Base-by-base conservation (phyloP, 441 rosid species). In the Iberis amara region DNA sequence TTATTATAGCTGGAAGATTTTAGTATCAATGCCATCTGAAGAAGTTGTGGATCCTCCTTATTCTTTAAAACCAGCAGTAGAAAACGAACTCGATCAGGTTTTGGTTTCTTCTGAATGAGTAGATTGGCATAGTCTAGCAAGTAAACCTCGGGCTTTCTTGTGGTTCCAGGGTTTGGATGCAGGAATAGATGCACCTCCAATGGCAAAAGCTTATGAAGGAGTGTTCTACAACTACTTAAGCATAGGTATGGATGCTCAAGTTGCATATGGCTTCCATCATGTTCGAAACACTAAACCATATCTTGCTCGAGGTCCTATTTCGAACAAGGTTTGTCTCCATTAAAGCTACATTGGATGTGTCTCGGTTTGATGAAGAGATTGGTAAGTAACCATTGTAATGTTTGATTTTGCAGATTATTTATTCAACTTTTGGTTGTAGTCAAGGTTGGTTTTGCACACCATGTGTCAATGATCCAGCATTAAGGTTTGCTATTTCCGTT, bases 371-470 rank as follows among this genome's bases (percentile, higher is more conserved):
- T 18, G 21, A 18, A 18, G 12, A 11, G 14, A 44, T n/a, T 38
- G 12, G 8, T 4, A 62, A 18, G 8, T 4, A 62, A 39, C 55
- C 28, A 38, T 38, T 0, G 13, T 37, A 40, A 32, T 31, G 8
- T 31, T 31, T 7, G 8, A 35, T 11, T 44, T 65, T 74, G 58
- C 85, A 92, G 98, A 64, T 92, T 57, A 89, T 92, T 61, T 92
- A 89, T 76, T 92, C 99, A 10, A 65, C 95, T 60, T 92, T 84
- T 68, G 71, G 73, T 59, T 92, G 99, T 80, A 70, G 74, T 69
- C 99, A 92, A 59, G 97, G 97, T 67, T 89, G 96, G 97, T 92
- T 92, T 70, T 78, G 88, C 64, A 84, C 97, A 1, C 99, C 97
- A 59, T 92, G 99, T 73, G 83, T 75, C 30, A 84, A 73, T 66